Evolutionary conservation across 1,139 yeast genomes (phyloP).

Genomic region (Nakaseomyces delphensis): DNA sequence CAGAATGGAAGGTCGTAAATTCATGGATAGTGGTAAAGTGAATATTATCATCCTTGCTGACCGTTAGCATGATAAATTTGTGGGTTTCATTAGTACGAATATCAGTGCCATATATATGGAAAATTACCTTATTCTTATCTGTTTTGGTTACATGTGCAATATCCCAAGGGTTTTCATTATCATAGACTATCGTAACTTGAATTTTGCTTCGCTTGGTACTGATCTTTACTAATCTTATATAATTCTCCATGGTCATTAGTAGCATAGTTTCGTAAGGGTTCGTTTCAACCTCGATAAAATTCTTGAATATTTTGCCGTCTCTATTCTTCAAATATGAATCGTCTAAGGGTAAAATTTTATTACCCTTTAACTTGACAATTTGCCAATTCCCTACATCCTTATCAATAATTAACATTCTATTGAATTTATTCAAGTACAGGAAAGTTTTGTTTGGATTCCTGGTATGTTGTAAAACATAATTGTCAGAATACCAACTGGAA

Average conservation of each 20-base stretch:
- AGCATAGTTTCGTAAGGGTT: conserved; percentile 7
- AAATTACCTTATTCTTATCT: not conserved
- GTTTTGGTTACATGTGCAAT: not conserved
- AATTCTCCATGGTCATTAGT: not conserved
- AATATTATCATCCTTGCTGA: not conserved
- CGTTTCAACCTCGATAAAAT: conserved; percentile 12
- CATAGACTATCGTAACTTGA: not conserved
- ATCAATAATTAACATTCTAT: conserved; percentile 23
- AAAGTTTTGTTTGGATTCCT: conserved; percentile 20
- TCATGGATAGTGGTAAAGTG: not conserved
- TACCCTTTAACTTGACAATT: conserved; percentile 23
- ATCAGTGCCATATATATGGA: not conserved
- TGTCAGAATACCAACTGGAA: conserved; percentile 18
- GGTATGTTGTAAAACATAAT: conserved; percentile 21
- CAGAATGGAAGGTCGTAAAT: not conserved
- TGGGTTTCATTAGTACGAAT: not conserved
- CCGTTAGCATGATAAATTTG: not conserved
- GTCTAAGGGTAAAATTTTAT: conserved; percentile 19
- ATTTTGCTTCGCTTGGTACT: not conserved
- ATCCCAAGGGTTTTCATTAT: conserved; percentile 1
- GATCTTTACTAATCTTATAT: not conserved
- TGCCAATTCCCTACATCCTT: conserved; percentile 21
- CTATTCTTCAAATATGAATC: conserved; percentile 10
- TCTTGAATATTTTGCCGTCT: not conserved
- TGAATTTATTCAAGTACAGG: conserved; percentile 19